Conservation (phyloP, 2,329 filamentous ascomycete species). For the Fusarium pseudocircinatum region DNA sequence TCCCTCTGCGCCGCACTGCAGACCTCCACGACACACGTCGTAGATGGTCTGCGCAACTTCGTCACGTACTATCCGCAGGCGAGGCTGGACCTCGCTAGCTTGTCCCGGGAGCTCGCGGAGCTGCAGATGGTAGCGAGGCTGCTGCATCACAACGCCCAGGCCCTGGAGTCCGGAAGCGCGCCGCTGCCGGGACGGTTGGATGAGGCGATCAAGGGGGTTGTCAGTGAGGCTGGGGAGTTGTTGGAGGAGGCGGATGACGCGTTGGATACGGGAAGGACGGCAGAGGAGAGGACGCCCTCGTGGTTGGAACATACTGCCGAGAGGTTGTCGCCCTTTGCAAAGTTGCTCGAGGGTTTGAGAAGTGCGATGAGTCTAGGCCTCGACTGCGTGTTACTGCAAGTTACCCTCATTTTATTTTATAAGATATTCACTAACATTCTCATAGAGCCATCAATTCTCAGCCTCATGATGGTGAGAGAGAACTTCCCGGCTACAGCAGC, state of each 20-base stretch:
- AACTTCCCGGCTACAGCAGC: constrained; percentile 42
- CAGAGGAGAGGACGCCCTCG: constrained; percentile 15
- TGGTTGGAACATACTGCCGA: constrained; percentile 42
- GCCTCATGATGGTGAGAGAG: constrained; percentile 24
- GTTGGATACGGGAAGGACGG: constrained; percentile 19
- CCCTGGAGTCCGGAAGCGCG: constrained; percentile 22
- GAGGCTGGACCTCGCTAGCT: constrained; percentile 38
- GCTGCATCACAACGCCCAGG: constrained; percentile 37
- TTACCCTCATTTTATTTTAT: fast-evolving
- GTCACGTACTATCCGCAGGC: constrained; percentile 37
- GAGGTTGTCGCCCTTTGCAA: constrained; percentile 28
- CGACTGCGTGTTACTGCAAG: constrained; percentile 38
- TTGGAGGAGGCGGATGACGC: constrained; percentile 40
- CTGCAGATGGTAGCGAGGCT: constrained; percentile 41
- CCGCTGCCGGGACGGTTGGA: constrained; percentile 21
- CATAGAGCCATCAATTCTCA: constrained; percentile 37
- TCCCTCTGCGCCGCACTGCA: constrained; percentile 37
- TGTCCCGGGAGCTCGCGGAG: constrained; percentile 43
- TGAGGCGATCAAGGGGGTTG: constrained; percentile 27
- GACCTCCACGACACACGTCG: constrained; percentile 23
- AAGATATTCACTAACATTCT: neutral
- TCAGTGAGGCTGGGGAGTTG: constrained; percentile 28
- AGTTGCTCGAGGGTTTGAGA: constrained; percentile 33
- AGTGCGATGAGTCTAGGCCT: constrained; percentile 40
- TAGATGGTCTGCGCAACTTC: constrained; percentile 38